These are phyloP conservation scores for Pulicaria dysenterica DNA, from an alignment of 129 eudicot genomes.

Conservation along the genomic window DNA sequence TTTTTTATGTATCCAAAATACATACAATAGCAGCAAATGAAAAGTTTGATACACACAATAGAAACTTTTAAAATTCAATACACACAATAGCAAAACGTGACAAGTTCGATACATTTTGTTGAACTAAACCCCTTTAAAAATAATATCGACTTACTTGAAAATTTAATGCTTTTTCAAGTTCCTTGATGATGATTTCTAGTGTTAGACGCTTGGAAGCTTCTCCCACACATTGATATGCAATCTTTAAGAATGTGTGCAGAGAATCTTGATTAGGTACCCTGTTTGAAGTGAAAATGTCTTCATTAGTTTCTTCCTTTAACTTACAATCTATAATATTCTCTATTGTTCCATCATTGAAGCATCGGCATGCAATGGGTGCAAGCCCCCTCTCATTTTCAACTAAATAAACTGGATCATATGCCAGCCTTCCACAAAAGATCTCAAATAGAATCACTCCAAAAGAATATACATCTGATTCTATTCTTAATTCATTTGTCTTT, in stretches of 20 bases:
- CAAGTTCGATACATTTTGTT: too few species aligned
- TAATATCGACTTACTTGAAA: slow-evolving; percentile 8
- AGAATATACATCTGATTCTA: not conserved
- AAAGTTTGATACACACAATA: too few species aligned
- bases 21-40: too few species aligned
- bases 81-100: too few species aligned
- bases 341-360: not conserved
- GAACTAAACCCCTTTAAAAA: too few species aligned
- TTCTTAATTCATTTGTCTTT: not conserved
- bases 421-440: slow-evolving; percentile 4
- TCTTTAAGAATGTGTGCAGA: not conserved
- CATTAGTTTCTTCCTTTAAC: not conserved
- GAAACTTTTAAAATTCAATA: too few species aligned
- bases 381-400: not conserved
- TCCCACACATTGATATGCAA: slow-evolving; percentile 1
- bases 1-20: too few species aligned
- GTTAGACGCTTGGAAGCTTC: slow-evolving; percentile 1
- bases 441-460: slow-evolving; percentile 15
- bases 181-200: not conserved
- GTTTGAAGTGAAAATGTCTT: not conserved
- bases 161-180: slow-evolving; percentile 2
- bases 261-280: not conserved
- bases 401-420: not conserved
- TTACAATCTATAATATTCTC: not conserved
- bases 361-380: not conserved